Percentiles rank a stretch among this genome's conserved stretches.
phyloP scores from a whole-genome alignment of 768 basidiomycete species.

The Auricularia auricula-judae region DNA sequence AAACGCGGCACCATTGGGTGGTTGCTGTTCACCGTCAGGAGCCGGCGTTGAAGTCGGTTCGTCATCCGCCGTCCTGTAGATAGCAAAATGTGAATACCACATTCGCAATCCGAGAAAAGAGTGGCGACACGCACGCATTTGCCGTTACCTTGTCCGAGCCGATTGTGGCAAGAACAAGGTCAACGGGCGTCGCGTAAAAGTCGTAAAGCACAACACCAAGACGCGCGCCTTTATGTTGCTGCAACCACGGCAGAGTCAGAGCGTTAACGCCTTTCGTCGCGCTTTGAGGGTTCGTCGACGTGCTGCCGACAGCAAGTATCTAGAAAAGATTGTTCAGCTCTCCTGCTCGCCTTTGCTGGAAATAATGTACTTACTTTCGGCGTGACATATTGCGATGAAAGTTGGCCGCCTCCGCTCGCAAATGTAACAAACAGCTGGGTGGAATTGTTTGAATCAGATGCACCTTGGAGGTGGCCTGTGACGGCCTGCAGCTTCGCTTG shows the following conservation, averaged over 20 bases:
- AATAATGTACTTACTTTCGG: background rate
- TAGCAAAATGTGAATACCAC: background rate
- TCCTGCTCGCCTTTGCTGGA: too few species aligned
- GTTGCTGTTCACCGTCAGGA: background rate
- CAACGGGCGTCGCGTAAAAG: conserved; percentile 5
- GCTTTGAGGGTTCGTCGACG: background rate
- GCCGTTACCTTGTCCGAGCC: background rate
- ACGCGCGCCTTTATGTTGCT: background rate
- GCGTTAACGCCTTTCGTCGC: background rate
- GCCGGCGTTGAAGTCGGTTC: background rate
- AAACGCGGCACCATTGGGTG: background rate
- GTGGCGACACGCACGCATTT: background rate
- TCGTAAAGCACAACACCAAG: conserved; percentile 8
- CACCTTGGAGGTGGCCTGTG: conserved; percentile 3
- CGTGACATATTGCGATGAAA: background rate
- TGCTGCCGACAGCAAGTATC: conserved; percentile 5
- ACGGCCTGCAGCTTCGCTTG: conserved; percentile 7
- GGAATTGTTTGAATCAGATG: background rate
- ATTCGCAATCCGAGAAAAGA: background rate
- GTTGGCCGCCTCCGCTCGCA: conserved; percentile 6
- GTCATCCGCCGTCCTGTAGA: background rate
- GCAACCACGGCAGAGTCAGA: background rate
- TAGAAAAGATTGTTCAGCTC: background rate
- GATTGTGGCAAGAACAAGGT: conserved; percentile 5
- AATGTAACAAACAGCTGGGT: conserved; percentile 8